These are phyloP conservation scores for Berkeleyomyces basicola DNA, from an alignment of 2,329 filamentous ascomycete genomes.

Conservation along the genomic window DNA sequence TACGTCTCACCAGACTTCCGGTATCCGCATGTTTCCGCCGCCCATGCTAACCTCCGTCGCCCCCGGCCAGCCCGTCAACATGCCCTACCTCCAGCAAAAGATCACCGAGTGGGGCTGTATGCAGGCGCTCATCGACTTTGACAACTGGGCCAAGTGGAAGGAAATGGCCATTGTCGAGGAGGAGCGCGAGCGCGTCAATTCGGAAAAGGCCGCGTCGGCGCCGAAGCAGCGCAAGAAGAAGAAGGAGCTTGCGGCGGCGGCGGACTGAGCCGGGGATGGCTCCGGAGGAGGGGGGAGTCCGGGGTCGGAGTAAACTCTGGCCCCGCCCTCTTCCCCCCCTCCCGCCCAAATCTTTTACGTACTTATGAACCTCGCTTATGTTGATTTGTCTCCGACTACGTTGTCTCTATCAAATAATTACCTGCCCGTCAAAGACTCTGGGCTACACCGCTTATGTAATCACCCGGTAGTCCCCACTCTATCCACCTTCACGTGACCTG, in stretches of 20 bases:
- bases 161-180: slow-evolving; percentile 40
- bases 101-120: slow-evolving; percentile 99
- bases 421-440: too few species aligned
- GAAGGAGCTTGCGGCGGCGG: slow-evolving; percentile 23
- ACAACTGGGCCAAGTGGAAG: slow-evolving; percentile 97
- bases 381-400: background rate
- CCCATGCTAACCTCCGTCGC: background rate
- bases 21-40: too few species aligned
- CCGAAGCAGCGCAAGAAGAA: slow-evolving; percentile 27
- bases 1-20: slow-evolving; percentile 24
- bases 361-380: background rate
- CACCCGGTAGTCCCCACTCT: background rate
- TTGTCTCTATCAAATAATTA: too few species aligned
- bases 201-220: slow-evolving; percentile 23
- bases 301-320: too few species aligned
- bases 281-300: too few species aligned
- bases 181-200: slow-evolving; percentile 19
- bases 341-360: background rate
- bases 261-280: background rate
- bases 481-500: background rate
- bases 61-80: slow-evolving; percentile 65
- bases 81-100: slow-evolving; percentile 92
- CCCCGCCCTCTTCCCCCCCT: background rate
- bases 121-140: slow-evolving; percentile 96
- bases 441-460: background rate